Percentiles rank a stretch among this genome's conserved stretches.
Evolutionary conservation across 495 filamentous ascomycete genomes (phyloP).

Genomic region (Xeromyces bisporus): DNA sequence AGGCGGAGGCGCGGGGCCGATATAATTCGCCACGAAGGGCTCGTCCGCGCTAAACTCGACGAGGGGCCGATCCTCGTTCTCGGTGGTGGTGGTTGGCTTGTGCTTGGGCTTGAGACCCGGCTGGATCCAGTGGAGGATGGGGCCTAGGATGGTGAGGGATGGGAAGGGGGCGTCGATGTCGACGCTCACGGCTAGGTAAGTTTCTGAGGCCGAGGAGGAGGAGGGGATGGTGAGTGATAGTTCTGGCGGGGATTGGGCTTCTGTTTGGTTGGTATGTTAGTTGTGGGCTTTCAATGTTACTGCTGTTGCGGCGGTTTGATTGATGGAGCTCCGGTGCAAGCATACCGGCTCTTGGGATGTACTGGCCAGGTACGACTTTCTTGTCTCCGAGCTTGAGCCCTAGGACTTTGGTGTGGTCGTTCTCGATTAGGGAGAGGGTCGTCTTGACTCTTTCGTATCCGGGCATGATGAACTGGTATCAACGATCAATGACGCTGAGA

Average conservation of each 20-base stretch:
- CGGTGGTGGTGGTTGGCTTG: slow-evolving; percentile 3
- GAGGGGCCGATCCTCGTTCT: slow-evolving; percentile 2
- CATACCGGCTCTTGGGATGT: slow-evolving; percentile 16
- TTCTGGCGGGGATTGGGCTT: slow-evolving; percentile 13
- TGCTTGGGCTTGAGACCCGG: slow-evolving; percentile 19
- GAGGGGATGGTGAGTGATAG: slow-evolving; percentile 10
- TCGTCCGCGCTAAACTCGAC: slow-evolving; percentile 1
- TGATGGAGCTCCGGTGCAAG: background rate
- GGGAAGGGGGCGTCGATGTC: slow-evolving; percentile 40
- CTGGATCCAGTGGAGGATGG: slow-evolving; percentile 35
- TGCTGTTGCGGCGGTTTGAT: background rate
- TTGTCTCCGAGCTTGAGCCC: slow-evolving; percentile 13
- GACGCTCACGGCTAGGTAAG: slow-evolving; percentile 30
- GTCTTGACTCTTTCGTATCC: slow-evolving; percentile 12
- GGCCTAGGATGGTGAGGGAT: slow-evolving; percentile 20
- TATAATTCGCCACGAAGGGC: slow-evolving; percentile 30
- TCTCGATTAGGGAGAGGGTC: slow-evolving; percentile 17
- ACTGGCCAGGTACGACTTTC: slow-evolving; percentile 15
- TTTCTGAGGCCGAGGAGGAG: slow-evolving; percentile 7
- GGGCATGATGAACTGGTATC: slow-evolving; percentile 16
- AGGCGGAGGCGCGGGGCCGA: slow-evolving; percentile 34
- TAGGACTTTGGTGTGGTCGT: slow-evolving; percentile 17
- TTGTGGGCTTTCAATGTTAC: too few species aligned
- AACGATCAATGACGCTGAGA: too few species aligned
- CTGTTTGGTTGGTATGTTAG: slow-evolving; percentile 6